These are phyloP conservation scores for Cornus controversa DNA, from an alignment of 148 eudicot genomes.

Conservation along the genomic window DNA sequence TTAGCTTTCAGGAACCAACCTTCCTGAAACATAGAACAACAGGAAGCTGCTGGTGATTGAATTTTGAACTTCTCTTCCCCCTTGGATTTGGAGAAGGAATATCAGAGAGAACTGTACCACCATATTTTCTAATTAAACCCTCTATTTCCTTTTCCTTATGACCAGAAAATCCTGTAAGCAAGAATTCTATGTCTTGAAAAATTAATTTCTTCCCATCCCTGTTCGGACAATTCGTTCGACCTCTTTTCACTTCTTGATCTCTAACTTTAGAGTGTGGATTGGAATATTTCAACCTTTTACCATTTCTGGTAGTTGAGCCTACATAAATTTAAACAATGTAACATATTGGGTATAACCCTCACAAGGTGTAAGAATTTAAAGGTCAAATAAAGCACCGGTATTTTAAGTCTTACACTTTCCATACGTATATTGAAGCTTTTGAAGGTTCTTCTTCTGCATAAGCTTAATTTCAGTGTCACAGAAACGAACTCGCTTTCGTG, in stretches of 20 bases:
- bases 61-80: constrained; percentile 45
- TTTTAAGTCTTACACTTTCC: constrained; percentile 35
- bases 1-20: constrained; percentile 39
- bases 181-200: constrained; percentile 66
- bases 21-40: constrained; percentile 63
- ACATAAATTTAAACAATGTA: constrained; percentile 6
- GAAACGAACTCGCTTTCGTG: constrained; percentile 68
- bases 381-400: constrained; percentile 1
- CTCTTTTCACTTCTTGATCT: constrained; percentile 47
- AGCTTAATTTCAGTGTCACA: constrained; percentile 30
- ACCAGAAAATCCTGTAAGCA: constrained; percentile 74
- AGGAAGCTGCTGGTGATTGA: constrained; percentile 52
- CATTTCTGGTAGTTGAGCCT: constrained; percentile 38
- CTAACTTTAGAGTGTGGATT: constrained; percentile 28
- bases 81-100: constrained; percentile 57
- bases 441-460: constrained; percentile 24
- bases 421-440: constrained; percentile 18
- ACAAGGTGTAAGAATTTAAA: constrained; percentile 5
- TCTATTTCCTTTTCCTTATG: constrained; percentile 68
- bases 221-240: constrained; percentile 31
- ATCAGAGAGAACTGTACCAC: constrained; percentile 72
- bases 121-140: constrained; percentile 57
- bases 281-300: constrained; percentile 29
- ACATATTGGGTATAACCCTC: constrained; percentile 1
- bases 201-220: constrained; percentile 44